Evolutionary conservation across 2,329 filamentous ascomycete genomes (phyloP).

Genomic region (Hypoxylon sp.): DNA sequence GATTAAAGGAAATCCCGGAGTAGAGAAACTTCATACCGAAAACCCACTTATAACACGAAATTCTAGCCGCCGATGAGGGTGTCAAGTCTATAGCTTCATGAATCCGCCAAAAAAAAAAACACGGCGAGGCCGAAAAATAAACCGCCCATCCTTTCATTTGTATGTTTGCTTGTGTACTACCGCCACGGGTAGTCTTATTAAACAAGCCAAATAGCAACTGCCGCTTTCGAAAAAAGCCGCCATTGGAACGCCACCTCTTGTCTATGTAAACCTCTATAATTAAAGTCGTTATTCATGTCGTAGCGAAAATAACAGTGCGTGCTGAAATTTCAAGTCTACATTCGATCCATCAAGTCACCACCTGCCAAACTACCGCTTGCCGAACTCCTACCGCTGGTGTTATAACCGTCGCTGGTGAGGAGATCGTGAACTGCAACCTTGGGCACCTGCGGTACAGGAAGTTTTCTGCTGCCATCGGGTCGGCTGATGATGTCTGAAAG

Average conservation of each 20-base stretch:
- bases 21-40: conserved; percentile 37
- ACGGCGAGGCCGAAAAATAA: conserved; percentile 41
- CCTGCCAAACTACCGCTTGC: conserved; percentile 83
- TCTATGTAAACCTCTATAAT: conserved; percentile 54
- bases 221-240: conserved; percentile 40
- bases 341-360: conserved; percentile 74
- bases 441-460: conserved; percentile 91
- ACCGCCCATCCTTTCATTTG: conserved; percentile 25
- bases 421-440: conserved; percentile 91
- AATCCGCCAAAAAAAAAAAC: conserved; percentile 39
- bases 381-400: conserved; percentile 82
- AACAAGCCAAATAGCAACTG: conserved; percentile 39
- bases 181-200: conserved; percentile 47
- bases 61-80: conserved; percentile 54
- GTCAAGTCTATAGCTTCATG: conserved; percentile 53
- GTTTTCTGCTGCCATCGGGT: conserved; percentile 87
- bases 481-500: conserved; percentile 94
- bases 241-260: conserved; percentile 50
- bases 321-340: conserved; percentile 52
- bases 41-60: conserved; percentile 47
- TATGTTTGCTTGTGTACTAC: conserved; percentile 40
- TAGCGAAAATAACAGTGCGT: conserved; percentile 32
- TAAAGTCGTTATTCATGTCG: conserved; percentile 54
- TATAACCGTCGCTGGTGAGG: conserved; percentile 75
- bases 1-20: conserved; percentile 35